Conservation (phyloP, 2,329 filamentous ascomycete species). For the Penicillium capsulatum region DNA sequence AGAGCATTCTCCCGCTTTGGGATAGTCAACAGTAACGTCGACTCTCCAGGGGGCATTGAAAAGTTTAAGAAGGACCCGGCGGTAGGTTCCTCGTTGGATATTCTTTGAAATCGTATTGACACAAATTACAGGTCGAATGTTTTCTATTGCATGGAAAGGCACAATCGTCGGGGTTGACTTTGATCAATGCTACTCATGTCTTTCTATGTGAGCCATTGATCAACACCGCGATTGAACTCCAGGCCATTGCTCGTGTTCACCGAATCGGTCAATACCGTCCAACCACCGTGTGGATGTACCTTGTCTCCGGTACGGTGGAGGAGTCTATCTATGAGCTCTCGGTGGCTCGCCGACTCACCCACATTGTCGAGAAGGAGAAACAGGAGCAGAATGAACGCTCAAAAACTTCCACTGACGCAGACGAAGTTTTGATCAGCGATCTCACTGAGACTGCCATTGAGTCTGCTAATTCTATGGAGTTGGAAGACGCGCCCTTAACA, state of each 20-base stretch:
- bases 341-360: slow-evolving; percentile 70
- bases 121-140: slow-evolving; percentile 58
- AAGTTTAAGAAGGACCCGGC: slow-evolving; percentile 71
- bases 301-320: slow-evolving; percentile 86
- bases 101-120: background rate
- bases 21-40: slow-evolving; percentile 70
- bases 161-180: slow-evolving; percentile 81
- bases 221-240: slow-evolving; percentile 88
- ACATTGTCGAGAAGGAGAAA: slow-evolving; percentile 57
- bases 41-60: slow-evolving; percentile 63
- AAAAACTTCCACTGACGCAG: background rate
- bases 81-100: slow-evolving; percentile 26
- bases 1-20: slow-evolving; percentile 66
- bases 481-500: slow-evolving; percentile 67
- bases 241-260: slow-evolving; percentile 91
- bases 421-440: slow-evolving; percentile 10
- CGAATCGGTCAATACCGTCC: slow-evolving; percentile 83
- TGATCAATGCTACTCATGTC: slow-evolving; percentile 89
- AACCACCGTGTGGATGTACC: slow-evolving; percentile 93
- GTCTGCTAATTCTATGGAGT: slow-evolving; percentile 75
- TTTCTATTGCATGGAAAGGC: slow-evolving; percentile 87
- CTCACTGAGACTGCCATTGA: slow-evolving; percentile 64
- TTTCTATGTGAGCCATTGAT: slow-evolving; percentile 92
- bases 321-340: slow-evolving; percentile 87
- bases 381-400: slow-evolving; percentile 24